These are phyloP conservation scores for Loxodes magnus DNA, from an alignment of 73 alveolate species.

Conservation along the genomic window DNA sequence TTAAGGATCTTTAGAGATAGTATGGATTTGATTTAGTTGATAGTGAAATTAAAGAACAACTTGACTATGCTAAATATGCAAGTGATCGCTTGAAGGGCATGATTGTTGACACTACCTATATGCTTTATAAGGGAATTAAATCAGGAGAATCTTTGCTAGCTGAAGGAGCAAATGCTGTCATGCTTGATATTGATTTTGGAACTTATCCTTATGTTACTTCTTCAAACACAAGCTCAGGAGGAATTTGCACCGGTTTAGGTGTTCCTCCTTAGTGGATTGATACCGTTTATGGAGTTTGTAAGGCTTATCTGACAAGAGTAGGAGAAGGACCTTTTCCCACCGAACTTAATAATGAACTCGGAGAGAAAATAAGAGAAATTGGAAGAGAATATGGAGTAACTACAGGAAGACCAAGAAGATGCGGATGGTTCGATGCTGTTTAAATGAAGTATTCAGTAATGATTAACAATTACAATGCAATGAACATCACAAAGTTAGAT, in stretches of 20 bases:
- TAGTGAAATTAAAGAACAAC: no score
- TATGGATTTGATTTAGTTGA: no score
- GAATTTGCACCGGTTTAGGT: constrained; percentile 93
- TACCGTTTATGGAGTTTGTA: constrained; percentile 83
- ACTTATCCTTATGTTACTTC: constrained; percentile 96
- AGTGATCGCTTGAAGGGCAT: constrained; percentile 50
- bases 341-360: constrained; percentile 51
- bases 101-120: constrained; percentile 57
- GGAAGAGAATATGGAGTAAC: constrained; percentile 95
- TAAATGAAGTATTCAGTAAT: constrained; percentile 47
- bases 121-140: constrained; percentile 34
- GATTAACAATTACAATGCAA: constrained; percentile 60
- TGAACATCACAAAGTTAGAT: constrained; percentile 89
- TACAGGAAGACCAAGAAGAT: constrained; percentile 94
- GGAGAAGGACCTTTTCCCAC: constrained; percentile 98
- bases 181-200: constrained; percentile 92
- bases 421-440: constrained; percentile 94
- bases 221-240: constrained; percentile 86
- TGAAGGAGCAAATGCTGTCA: constrained; percentile 95
- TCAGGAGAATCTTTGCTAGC: constrained; percentile 47
- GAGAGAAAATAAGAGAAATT: constrained; percentile 46
- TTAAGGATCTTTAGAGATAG: no score
- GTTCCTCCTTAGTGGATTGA: constrained; percentile 85
- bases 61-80: constrained; percentile 30
- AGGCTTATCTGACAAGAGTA: constrained; percentile 95